Conservation (phyloP, 116 monocot genomes). For the Papilionanthe hybrid region DNA sequence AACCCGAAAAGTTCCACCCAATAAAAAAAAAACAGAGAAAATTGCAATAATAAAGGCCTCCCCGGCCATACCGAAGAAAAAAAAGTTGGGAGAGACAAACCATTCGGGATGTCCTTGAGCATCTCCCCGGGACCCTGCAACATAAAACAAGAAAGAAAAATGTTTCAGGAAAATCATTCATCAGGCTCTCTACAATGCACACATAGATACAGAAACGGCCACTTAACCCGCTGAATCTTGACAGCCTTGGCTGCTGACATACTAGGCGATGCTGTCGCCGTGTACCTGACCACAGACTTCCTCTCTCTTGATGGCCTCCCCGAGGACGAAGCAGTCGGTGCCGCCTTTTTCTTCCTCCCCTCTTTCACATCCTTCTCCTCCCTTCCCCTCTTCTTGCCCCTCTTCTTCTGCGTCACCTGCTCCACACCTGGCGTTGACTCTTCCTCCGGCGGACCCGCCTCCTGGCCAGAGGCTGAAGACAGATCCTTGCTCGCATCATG, state of each 20-base stretch:
- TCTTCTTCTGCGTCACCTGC: constrained; percentile 14
- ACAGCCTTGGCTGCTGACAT: constrained; percentile 28
- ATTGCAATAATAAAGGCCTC: not conserved
- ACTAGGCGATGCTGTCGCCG: constrained; percentile 24
- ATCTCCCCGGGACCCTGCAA: constrained; percentile 59
- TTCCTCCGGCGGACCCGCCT: not conserved
- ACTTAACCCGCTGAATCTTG: constrained; percentile 44
- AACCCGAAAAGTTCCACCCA: not conserved
- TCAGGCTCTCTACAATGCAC: not conserved
- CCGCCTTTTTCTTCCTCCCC: constrained; percentile 1
- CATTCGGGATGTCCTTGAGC: constrained; percentile 70
- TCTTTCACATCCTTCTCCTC: constrained; percentile 20
- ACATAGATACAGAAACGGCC: not conserved
- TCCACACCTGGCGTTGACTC: constrained; percentile 5
- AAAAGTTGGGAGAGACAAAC: constrained; percentile 15
- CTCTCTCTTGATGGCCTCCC: constrained; percentile 68
- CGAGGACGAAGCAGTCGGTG: constrained; percentile 6
- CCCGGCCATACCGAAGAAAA: not conserved
- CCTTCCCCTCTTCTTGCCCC: constrained; percentile 18
- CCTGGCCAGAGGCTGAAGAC: not conserved
- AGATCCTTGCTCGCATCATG: not conserved
- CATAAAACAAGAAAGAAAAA: constrained; percentile 1
- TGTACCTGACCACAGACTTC: constrained; percentile 64
- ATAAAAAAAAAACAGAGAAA: not conserved
- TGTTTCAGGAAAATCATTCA: constrained; percentile 6